Base-by-base conservation (phyloP, 148 eudicot species). In the Agrostemma githago region DNA sequence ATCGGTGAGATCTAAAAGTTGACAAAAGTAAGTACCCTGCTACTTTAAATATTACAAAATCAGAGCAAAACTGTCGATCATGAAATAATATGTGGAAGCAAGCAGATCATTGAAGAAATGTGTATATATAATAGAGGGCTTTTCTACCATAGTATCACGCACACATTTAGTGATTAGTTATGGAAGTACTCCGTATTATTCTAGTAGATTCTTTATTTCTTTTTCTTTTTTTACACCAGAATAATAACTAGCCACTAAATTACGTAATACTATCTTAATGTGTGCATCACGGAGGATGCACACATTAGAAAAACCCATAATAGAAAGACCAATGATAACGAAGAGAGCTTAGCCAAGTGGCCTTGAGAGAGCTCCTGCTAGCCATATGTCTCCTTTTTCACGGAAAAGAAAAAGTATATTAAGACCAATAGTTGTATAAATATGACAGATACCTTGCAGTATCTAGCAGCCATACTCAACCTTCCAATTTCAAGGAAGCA, bases 391-490 rank as follows among this genome's bases (percentile, higher is more conserved):
- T 51, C 56, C 15, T 51, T 15, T 51, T 8, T 10, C 56, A 15
- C 56, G 11, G 9, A 48, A 0, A 48, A 8, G 11, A 2, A 51
- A 51, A 51, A 6, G 14, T 43, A 43, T 43, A 51, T 44, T 20
- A 65, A 48, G 46, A 74, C 20, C 10, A 70, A 21, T 7, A 0
- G 51, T 19, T 64, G 37, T 8, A 17, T 51, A 72, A 38, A 43
- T 26, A 40, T 14, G 57, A 70, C 37, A 53, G 58, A 12, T 85
- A 94, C 98, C 98, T 94, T 91, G 80, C 87, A 94, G 67, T 91
- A 87, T 83, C 98, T 88, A 74, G 96, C 97, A 56, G 90, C 84
- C 98, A 91, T 89, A 70, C 77, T 89, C 57, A 94, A 89, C 85
- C 96, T 83, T 85, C 98, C 98, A 72, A 89, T 85, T 63, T 94